Base-by-base conservation (phyloP, 2,329 filamentous ascomycete species). In the Xylaria arbuscula region DNA sequence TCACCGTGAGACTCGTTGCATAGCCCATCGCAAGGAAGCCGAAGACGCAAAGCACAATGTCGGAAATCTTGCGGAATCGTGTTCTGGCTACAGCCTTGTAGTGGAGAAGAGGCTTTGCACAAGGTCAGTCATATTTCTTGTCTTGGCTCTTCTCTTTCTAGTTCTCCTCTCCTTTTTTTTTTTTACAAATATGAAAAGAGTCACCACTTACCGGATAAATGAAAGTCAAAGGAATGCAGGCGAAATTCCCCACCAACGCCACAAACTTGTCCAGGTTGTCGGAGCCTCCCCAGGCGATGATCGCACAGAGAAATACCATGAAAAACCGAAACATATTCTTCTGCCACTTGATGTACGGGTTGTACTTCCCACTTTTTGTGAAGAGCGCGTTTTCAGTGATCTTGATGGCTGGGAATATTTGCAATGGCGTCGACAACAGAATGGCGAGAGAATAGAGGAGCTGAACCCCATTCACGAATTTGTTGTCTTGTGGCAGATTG, bases 361-460 rank as follows among this genome's bases (percentile, higher is more conserved):
- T 98, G 83, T 98, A 97, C 82, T 99, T 99, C 74, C 96, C 94
- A 70, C 94, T 97, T 77, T 92, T 88, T 28, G 93, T 97, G 80
- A 98, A 99, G 7, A 98, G 86, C 73, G 94, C 93, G 75, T 97
- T 97, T 81, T 97, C 94, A 40, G 93, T 93, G 76, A 99, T 99
- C 77, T 95, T 92, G 76, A 99, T 98, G 51, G 96, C 96, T 0
- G 96, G 96, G 85, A 98, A 99, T 73, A 99, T 94, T 78, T 99
- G 97, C 67, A 99, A 84, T 6, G 96, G 96, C 0, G 96, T 99
- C 42, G 93, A 97, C 11, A 99, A 87, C 64, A 99, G 85, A 75
- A 99, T 99, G n/a, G 96, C 96, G 34, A 97, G 84, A n/a, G 94
- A 97, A 84, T 99, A 99, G 53, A 99, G 88, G 77, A 99, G 94